Conservation (phyloP, 73 alveolate species). For the Symbiodinium pilosum region DNA sequence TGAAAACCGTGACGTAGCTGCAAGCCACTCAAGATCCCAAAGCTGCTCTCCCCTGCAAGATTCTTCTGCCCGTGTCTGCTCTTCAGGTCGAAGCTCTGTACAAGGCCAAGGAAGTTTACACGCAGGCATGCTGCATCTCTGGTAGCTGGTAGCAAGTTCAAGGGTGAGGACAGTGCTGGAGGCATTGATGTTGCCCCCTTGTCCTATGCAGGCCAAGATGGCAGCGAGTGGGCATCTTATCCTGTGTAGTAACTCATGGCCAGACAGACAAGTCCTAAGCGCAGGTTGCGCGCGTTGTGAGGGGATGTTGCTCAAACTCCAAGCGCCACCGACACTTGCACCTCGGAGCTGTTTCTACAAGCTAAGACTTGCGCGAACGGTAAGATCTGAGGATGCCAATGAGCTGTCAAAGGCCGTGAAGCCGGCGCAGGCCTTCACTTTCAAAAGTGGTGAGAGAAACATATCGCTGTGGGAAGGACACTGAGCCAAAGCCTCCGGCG, state of each 20-base stretch:
- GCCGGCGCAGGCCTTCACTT: too few relatives aligned
- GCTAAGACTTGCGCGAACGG: too few relatives aligned
- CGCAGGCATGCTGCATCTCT: slow-evolving; percentile 6
- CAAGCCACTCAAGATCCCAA: neutral
- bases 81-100: slow-evolving; percentile 19
- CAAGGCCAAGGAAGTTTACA: slow-evolving; percentile 41
- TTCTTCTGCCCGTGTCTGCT: neutral
- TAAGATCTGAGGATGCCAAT: too few relatives aligned
- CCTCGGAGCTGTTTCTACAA: too few relatives aligned
- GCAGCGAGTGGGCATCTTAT: neutral
- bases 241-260: neutral
- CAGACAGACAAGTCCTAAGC: neutral
- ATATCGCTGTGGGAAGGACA: neutral
- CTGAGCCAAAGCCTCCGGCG: neutral
- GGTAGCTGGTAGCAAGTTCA: too few relatives aligned
- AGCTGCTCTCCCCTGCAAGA: neutral
- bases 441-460: too few relatives aligned
- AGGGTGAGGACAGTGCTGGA: too few relatives aligned
- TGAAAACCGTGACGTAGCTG: neutral
- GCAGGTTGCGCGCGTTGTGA: neutral
- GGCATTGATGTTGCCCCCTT: too few relatives aligned
- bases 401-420: too few relatives aligned
- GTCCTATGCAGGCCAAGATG: neutral
- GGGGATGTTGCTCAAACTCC: neutral
- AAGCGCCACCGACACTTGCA: too few relatives aligned